These are phyloP conservation scores for Leccinum pallidistipes DNA, from an alignment of 1,284 basidiomycete genomes.

Conservation along the genomic window DNA sequence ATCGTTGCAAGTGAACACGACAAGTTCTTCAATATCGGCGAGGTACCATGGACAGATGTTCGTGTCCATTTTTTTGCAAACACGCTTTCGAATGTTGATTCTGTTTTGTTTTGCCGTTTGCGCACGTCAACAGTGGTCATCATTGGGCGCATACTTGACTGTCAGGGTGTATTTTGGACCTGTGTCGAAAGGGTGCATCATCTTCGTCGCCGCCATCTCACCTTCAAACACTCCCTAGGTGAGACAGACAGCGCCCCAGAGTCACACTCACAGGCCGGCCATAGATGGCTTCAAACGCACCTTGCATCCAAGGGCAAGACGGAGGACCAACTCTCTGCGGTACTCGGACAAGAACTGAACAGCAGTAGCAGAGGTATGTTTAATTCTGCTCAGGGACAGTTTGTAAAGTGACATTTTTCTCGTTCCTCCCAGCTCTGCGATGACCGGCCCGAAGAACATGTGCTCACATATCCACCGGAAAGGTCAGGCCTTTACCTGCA, in stretches of 20 bases:
- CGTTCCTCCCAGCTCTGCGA: constrained; percentile 84
- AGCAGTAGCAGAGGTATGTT: constrained; percentile 82
- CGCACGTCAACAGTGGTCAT: too few relatives aligned
- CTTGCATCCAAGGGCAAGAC: constrained; percentile 65
- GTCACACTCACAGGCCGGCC: constrained; percentile 79
- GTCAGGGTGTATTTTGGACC: too few relatives aligned
- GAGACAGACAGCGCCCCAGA: constrained; percentile 37
- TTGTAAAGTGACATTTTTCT: neutral
- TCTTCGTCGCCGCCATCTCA: constrained; percentile 41
- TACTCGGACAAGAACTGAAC: constrained; percentile 84
- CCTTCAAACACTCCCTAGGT: constrained; percentile 92
- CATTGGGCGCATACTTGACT: too few relatives aligned
- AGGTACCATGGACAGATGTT: too few relatives aligned
- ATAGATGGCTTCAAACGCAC: constrained; percentile 82
- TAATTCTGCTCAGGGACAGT: neutral
- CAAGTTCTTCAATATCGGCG: too few relatives aligned
- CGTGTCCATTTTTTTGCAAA: too few relatives aligned
- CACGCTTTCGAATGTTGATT: too few relatives aligned
- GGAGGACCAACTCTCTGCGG: constrained; percentile 70
- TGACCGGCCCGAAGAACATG: constrained; percentile 97
- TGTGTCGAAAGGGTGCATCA: too few relatives aligned
- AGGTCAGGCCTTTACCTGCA: constrained; percentile 93
- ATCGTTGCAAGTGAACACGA: too few relatives aligned
- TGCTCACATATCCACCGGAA: constrained; percentile 79
- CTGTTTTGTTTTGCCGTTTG: too few relatives aligned